A percentile compares a stretch with the other conserved stretches of the same genome.
phyloP scores from a whole-genome alignment of 2,329 filamentous ascomycete genomes.

The Fusarium palustre region DNA sequence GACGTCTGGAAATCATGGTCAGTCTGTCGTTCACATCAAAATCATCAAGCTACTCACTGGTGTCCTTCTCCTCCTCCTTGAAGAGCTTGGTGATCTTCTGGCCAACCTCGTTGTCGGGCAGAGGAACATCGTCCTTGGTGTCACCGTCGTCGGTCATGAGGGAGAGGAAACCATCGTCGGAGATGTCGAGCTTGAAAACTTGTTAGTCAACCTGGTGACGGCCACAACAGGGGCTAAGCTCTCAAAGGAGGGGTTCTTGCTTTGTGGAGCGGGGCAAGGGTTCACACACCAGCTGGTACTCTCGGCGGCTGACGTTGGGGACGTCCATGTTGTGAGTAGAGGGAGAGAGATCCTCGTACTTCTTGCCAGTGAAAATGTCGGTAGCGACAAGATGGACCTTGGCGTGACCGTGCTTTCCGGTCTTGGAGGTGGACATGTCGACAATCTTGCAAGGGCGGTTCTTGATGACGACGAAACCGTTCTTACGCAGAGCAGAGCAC shows the following conservation, averaged over 20 bases:
- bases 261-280: conserved; percentile 44
- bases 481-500: conserved; percentile 99
- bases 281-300: conserved; percentile 90
- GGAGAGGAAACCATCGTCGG: conserved; percentile 93
- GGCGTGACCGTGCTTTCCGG: conserved; percentile 99
- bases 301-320: conserved; percentile 88
- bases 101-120: conserved; percentile 90
- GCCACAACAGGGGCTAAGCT: conserved; percentile 20
- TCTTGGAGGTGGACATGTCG: conserved; percentile 99
- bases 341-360: conserved; percentile 98
- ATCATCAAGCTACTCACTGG: conserved; percentile 73
- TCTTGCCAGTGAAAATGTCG: conserved; percentile 99
- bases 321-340: conserved; percentile 99
- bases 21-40: conserved; percentile 3
- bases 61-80: conserved; percentile 87
- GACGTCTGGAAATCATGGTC: conserved; percentile 72
- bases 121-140: conserved; percentile 94
- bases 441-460: conserved; percentile 99
- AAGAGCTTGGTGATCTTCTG: conserved; percentile 88
- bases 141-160: conserved; percentile 89
- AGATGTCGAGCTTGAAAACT: conserved; percentile 81
- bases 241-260: conserved; percentile 35
- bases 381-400: conserved; percentile 99
- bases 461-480: conserved; percentile 99
- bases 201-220: conserved; percentile 32